Evolutionary conservation across 257 asterid genomes (phyloP).

Genomic region (Gardenia jasminoides): DNA sequence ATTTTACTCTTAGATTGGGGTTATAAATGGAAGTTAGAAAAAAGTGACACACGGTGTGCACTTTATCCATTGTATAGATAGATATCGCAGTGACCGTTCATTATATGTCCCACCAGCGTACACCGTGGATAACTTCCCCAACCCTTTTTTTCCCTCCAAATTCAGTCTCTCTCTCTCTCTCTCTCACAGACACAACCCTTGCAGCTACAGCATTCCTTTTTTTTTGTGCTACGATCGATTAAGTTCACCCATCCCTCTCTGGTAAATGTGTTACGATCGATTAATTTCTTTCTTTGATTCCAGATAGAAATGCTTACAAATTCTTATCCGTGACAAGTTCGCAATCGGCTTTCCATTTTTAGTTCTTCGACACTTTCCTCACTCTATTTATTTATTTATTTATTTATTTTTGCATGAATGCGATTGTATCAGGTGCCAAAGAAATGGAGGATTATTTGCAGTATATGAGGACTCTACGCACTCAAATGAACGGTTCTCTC

Average conservation of each 20-base stretch:
- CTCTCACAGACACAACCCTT: background rate
- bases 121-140: too few species aligned
- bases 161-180: background rate
- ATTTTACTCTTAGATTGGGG: too few species aligned
- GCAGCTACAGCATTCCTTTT: background rate
- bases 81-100: too few species aligned
- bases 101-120: too few species aligned
- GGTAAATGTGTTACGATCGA: background rate
- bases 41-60: too few species aligned
- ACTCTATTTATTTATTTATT: background rate
- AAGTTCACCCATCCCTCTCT: background rate
- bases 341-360: too few species aligned
- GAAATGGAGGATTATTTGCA: constrained; percentile 79
- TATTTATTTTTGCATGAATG: background rate
- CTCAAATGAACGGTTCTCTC: constrained; percentile 73
- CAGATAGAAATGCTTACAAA: background rate
- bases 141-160: too few species aligned
- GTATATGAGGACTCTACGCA: constrained; percentile 78
- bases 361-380: background rate
- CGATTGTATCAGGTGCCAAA: background rate
- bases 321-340: background rate
- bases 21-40: too few species aligned
- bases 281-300: background rate
- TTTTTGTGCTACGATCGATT: background rate
- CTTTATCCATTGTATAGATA: too few species aligned